Evolutionary conservation across 768 basidiomycete genomes (phyloP).

Genomic region (Panus rudis): DNA sequence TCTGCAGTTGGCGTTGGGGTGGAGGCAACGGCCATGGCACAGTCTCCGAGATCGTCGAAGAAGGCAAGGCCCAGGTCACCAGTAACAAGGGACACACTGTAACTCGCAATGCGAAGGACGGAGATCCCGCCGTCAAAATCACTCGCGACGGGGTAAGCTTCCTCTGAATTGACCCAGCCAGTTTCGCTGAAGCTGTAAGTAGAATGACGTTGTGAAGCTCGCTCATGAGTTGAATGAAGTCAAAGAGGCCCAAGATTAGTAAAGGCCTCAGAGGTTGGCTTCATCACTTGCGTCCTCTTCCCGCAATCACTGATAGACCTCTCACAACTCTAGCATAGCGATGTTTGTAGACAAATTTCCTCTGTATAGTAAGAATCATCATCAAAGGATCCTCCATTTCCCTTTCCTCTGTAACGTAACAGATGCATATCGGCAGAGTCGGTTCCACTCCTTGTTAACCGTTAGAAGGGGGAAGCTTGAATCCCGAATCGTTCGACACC

Average conservation of each 20-base stretch:
- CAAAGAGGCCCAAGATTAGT: conserved; percentile 25
- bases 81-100: conserved; percentile 43
- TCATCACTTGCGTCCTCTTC: no score
- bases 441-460: no score
- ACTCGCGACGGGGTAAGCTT: conserved; percentile 33
- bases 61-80: conserved; percentile 36
- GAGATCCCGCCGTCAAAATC: conserved; percentile 45
- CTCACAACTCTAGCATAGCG: no score
- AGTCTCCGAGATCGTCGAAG: conserved; percentile 34
- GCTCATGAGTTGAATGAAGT: conserved; percentile 43
- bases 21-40: conserved; percentile 25
- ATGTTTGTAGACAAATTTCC: no score
- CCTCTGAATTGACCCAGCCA: not conserved
- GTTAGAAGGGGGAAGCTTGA: no score
- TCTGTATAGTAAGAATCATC: no score
- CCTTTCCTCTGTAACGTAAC: no score
- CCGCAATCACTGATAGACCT: no score
- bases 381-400: no score
- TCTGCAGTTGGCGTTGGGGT: conserved; percentile 32
- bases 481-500: no score
- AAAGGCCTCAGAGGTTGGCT: no score
- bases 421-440: no score
- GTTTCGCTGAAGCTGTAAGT: not conserved
- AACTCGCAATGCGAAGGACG: conserved; percentile 35
- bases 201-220: conserved; percentile 48